Conservation (phyloP, 2,329 filamentous ascomycete species). For the Fusarium sp. region DNA sequence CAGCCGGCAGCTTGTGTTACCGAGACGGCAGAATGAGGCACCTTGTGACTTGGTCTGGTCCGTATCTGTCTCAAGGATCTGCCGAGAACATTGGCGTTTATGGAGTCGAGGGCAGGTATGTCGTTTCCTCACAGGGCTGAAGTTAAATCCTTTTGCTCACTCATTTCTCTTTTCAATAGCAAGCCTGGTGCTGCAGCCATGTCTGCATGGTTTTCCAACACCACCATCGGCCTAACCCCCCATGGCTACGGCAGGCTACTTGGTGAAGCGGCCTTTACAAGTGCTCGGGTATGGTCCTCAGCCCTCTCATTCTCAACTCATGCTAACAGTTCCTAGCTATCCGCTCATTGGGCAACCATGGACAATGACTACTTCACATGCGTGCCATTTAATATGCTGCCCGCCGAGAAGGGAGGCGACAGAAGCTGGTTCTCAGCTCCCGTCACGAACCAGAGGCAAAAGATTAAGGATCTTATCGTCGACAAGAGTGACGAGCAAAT, state of each 20-base stretch:
- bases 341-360: conserved; percentile 57
- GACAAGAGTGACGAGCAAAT: conserved; percentile 53
- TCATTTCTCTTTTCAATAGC: conserved; percentile 34
- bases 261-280: conserved; percentile 58
- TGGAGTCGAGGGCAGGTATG: conserved; percentile 58
- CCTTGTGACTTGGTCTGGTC: conserved; percentile 58
- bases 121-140: neutral
- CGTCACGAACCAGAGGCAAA: conserved; percentile 51
- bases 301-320: fast-evolving
- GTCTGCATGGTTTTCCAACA: conserved; percentile 59
- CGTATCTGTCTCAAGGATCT: conserved; percentile 55
- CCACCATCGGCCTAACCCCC: conserved; percentile 55
- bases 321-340: conserved; percentile 44
- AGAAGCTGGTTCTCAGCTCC: conserved; percentile 34
- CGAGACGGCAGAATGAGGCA: conserved; percentile 58
- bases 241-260: conserved; percentile 58
- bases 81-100: conserved; percentile 56
- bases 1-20: conserved; percentile 59
- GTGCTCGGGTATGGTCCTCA: conserved; percentile 49
- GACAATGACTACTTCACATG: conserved; percentile 53
- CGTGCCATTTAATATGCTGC: conserved; percentile 58
- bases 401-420: conserved; percentile 46
- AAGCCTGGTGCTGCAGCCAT: conserved; percentile 61
- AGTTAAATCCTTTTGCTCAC: fast-evolving
- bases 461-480: conserved; percentile 55